A percentile compares a stretch with the other conserved stretches of the same genome.
Evolutionary conservation across 106 monocot genomes (phyloP).

Genomic region (Hemerocallis citrina): DNA sequence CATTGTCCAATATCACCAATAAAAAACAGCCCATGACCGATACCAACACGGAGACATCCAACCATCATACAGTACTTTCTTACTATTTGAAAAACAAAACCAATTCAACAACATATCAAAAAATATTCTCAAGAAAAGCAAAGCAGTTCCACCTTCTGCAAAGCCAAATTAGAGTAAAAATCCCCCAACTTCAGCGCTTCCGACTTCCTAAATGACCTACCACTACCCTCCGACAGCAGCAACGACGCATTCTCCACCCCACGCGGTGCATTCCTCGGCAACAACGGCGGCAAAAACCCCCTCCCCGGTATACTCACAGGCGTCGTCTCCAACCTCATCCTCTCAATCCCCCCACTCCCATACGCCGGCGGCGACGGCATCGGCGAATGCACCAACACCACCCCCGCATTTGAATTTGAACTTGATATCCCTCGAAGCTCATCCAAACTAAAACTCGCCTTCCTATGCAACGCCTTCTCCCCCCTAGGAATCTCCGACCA

Average conservation of each 20-base stretch:
- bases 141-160: constrained; percentile 47
- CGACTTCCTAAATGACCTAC: constrained; percentile 47
- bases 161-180: constrained; percentile 25
- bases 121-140: too few species aligned
- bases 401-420: constrained; percentile 39
- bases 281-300: constrained; percentile 59
- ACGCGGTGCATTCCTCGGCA: constrained; percentile 41
- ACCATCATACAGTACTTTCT: too few species aligned
- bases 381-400: too few species aligned
- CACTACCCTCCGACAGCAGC: constrained; percentile 32
- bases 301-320: constrained; percentile 77
- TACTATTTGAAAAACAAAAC: too few species aligned
- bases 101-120: too few species aligned
- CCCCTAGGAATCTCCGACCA: constrained; percentile 37
- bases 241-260: constrained; percentile 35
- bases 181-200: constrained; percentile 55
- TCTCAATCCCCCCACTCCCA: constrained; percentile 18
- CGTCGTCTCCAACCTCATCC: constrained; percentile 39
- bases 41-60: too few species aligned
- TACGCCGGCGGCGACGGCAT: constrained; percentile 45
- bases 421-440: constrained; percentile 51
- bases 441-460: constrained; percentile 26
- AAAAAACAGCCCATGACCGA: too few species aligned
- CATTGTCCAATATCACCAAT: too few species aligned
- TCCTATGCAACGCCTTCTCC: constrained; percentile 11